Evolutionary conservation across 1,284 basidiomycete species (phyloP).

Genomic region (Termitomyces sp.): DNA sequence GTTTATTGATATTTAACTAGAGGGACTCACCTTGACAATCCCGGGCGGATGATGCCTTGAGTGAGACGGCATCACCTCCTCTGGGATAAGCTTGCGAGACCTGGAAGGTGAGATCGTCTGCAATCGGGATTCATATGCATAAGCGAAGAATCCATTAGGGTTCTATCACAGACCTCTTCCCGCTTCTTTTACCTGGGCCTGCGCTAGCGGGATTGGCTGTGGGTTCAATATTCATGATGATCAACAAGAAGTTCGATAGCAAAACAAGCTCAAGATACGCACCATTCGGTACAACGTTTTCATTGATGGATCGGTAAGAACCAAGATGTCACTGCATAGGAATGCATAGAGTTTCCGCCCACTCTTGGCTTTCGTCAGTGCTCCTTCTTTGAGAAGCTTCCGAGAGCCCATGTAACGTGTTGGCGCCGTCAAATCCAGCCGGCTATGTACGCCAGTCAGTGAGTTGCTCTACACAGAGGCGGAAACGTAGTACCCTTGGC

Average conservation of each 20-base stretch:
- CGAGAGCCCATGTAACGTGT: conserved; percentile 78
- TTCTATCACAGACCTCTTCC: conserved; percentile 36
- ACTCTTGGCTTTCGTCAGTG: conserved; percentile 78
- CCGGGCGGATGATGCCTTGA: conserved; percentile 55
- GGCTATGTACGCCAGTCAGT: conserved; percentile 41
- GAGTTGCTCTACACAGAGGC: neutral
- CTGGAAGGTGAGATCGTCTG: conserved; percentile 65
- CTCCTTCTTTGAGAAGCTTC: conserved; percentile 75
- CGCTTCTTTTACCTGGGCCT: conserved; percentile 53
- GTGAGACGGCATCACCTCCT: conserved; percentile 65
- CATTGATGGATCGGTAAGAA: conserved; percentile 66
- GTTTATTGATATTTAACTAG: neutral
- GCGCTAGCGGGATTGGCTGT: conserved; percentile 68
- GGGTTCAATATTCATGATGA: neutral
- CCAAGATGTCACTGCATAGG: conserved; percentile 77
- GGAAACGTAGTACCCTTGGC: conserved; percentile 63
- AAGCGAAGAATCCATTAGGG: neutral
- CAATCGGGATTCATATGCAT: neutral
- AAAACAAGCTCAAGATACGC: conserved; percentile 22
- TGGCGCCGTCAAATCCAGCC: conserved; percentile 85
- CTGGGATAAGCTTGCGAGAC: conserved; percentile 64
- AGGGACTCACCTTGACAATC: conserved; percentile 51
- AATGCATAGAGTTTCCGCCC: conserved; percentile 75
- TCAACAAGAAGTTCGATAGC: neutral
- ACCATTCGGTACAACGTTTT: conserved; percentile 81